Evolutionary conservation across 257 asterid genomes (phyloP).

Genomic region (Rehmannia glutinosa): DNA sequence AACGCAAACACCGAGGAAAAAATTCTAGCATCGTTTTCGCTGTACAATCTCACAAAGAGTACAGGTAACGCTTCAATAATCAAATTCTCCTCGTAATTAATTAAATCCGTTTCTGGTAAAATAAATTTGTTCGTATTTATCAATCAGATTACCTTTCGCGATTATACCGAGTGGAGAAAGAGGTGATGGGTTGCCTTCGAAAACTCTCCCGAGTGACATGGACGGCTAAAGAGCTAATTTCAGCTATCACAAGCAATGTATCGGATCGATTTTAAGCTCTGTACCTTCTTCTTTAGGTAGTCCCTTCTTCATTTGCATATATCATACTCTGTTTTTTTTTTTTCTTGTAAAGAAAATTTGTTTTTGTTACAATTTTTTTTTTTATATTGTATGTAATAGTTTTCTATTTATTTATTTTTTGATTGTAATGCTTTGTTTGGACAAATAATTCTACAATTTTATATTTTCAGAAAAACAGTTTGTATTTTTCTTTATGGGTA

Average conservation of each 20-base stretch:
- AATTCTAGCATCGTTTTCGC: constrained; percentile 57
- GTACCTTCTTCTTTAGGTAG: too few relatives aligned
- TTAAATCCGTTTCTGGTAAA: background rate
- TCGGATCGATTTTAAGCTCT: too few relatives aligned
- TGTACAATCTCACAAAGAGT: constrained; percentile 44
- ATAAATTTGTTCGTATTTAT: background rate
- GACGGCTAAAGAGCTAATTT: constrained; percentile 67
- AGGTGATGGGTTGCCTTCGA: constrained; percentile 34
- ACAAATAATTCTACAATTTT: too few relatives aligned
- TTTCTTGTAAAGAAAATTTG: constrained; percentile 12
- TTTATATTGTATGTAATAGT: background rate
- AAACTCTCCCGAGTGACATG: constrained; percentile 54
- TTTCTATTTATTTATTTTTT: background rate
- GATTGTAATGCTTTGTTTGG: too few relatives aligned
- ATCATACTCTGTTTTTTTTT: background rate
- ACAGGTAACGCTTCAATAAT: constrained; percentile 40
- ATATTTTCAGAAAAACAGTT: too few relatives aligned
- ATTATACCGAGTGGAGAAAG: constrained; percentile 23
- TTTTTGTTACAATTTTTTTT: background rate
- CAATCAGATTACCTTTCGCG: constrained; percentile 38
- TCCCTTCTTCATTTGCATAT: background rate
- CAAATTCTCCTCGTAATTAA: background rate
- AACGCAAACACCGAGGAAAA: constrained; percentile 51
- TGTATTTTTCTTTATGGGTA: too few relatives aligned
- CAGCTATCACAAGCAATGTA: constrained; percentile 25